Conservation (phyloP, 2,329 filamentous ascomycete genomes). For the Trichoderma koningii region DNA sequence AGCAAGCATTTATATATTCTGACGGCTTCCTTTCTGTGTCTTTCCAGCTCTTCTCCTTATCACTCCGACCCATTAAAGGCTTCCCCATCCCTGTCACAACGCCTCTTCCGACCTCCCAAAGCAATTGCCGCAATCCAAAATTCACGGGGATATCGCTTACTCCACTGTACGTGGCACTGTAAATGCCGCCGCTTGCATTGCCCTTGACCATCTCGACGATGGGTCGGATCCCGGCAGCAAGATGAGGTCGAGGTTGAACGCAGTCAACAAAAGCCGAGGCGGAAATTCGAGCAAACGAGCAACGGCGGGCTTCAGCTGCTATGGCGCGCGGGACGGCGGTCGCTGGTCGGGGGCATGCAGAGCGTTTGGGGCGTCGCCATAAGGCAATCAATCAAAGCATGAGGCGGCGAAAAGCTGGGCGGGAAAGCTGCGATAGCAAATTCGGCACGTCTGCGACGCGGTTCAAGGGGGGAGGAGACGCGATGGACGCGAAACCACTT, state of each 20-base stretch:
- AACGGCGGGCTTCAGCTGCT: not conserved
- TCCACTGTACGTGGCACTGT: constrained; percentile 70
- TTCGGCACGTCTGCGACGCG: constrained; percentile 44
- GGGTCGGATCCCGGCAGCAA: not conserved
- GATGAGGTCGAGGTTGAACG: not conserved
- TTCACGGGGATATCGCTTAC: constrained; percentile 46
- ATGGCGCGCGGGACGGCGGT: constrained; percentile 4
- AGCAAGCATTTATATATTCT: not conserved
- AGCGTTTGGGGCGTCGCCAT: constrained; percentile 21
- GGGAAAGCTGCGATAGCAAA: constrained; percentile 32
- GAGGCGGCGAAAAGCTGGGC: not conserved
- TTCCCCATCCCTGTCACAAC: not conserved
- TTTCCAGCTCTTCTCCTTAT: not conserved
- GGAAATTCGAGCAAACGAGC: constrained; percentile 3
- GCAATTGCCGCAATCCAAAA: not conserved
- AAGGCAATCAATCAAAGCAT: not conserved
- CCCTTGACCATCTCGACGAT: constrained; percentile 52
- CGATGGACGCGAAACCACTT: constrained; percentile 44
- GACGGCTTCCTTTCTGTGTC: not conserved
- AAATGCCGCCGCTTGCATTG: constrained; percentile 54
- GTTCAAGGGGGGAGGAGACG: constrained; percentile 39
- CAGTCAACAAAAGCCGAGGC: constrained; percentile 12
- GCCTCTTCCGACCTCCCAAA: not conserved
- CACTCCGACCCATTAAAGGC: not conserved
- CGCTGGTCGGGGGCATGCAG: constrained; percentile 13